Conservation (phyloP, 805 yeast species). For the Maudiozyma saulgeensis region DNA sequence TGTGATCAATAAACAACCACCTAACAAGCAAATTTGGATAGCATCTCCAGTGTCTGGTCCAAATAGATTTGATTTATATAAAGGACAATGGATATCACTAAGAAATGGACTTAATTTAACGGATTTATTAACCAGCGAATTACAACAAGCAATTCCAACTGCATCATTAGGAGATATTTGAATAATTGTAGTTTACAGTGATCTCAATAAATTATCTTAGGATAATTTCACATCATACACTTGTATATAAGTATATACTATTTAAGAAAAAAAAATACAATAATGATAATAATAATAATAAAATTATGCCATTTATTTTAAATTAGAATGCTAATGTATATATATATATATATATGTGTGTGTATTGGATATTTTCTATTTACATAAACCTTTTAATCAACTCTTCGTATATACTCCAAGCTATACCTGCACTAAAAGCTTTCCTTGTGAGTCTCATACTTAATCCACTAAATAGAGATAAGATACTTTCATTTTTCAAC, state of each 20-base stretch:
- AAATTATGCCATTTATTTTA: no score
- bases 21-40: constrained; percentile 94
- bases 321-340: not conserved
- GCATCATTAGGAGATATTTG: not conserved
- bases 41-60: constrained; percentile 93
- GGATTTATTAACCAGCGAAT: constrained; percentile 43
- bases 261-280: no score
- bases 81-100: constrained; percentile 68
- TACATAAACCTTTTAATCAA: constrained; percentile 38
- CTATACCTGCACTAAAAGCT: constrained; percentile 86
- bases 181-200: not conserved
- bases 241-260: no score
- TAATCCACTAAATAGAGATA: constrained; percentile 72
- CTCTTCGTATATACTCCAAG: constrained; percentile 96
- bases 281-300: no score
- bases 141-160: constrained; percentile 20
- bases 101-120: constrained; percentile 49
- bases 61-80: constrained; percentile 65
- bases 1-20: constrained; percentile 94
- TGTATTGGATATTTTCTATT: not conserved
- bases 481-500: constrained; percentile 37
- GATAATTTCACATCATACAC: no score
- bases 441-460: constrained; percentile 74
- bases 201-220: not conserved
- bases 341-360: not conserved